These are phyloP conservation scores for Coniochaeta sp. DNA, from an alignment of 2,329 filamentous ascomycete species.

Conservation along the genomic window DNA sequence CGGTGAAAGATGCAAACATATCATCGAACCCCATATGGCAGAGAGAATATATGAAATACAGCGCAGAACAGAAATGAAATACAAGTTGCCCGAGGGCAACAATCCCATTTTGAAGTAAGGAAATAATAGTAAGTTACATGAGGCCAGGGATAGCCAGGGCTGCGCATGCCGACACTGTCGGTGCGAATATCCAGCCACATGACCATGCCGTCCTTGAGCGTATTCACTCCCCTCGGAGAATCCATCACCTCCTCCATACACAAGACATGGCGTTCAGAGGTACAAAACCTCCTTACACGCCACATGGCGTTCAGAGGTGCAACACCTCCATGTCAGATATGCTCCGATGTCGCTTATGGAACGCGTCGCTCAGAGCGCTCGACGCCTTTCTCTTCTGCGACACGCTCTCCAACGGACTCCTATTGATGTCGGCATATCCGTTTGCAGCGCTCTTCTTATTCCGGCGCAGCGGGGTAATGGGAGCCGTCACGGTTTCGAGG, in stretches of 20 bases:
- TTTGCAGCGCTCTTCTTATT: constrained; percentile 37
- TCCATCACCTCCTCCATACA: constrained; percentile 6
- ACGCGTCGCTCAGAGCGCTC: constrained; percentile 15
- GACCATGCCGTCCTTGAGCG: constrained; percentile 39
- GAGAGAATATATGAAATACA: not conserved
- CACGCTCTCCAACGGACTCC: constrained; percentile 41
- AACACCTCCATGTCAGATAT: constrained; percentile 48
- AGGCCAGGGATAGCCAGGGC: constrained; percentile 34
- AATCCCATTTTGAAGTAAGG: not conserved
- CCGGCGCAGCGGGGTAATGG: constrained; percentile 61
- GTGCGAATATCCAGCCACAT: constrained; percentile 2
- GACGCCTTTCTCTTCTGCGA: constrained; percentile 51
- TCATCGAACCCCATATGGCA: not conserved
- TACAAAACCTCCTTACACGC: constrained; percentile 21
- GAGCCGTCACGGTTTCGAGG: constrained; percentile 56
- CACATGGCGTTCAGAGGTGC: constrained; percentile 26
- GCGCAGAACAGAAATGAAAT: not conserved
- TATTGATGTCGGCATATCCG: constrained; percentile 22
- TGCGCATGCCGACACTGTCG: not conserved
- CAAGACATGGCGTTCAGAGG: constrained; percentile 23
- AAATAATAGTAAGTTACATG: constrained; percentile 11
- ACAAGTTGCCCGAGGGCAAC: not conserved
- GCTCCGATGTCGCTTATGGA: constrained; percentile 52
- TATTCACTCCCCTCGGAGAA: constrained; percentile 17
- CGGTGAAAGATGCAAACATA: not conserved